phyloP scores from a whole-genome alignment of 83 land plant genomes.

The Isoetes engelmannii region DNA sequence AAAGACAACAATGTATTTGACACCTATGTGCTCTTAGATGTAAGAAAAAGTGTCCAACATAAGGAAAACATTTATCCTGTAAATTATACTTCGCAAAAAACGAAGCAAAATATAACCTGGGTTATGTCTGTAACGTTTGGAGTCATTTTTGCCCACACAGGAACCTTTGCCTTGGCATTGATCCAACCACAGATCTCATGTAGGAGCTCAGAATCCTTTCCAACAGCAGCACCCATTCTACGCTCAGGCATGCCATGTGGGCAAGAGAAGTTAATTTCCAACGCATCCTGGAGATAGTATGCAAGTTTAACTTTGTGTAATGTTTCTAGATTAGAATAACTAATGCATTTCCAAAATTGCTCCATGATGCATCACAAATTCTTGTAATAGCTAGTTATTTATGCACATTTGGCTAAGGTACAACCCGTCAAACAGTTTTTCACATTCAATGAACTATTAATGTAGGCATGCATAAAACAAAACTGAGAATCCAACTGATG shows the following conservation, averaged over 20 bases:
- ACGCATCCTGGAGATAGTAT: conserved; percentile 59
- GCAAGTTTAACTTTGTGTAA: too few species aligned
- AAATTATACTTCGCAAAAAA: neutral
- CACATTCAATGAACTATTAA: too few species aligned
- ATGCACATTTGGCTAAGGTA: too few species aligned
- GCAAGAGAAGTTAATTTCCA: conserved; percentile 95
- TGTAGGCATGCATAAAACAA: too few species aligned
- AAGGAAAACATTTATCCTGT: too few species aligned
- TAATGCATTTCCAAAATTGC: neutral
- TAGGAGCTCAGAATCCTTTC: conserved; percentile 83
- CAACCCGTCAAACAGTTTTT: too few species aligned
- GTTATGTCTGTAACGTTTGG: conserved; percentile 96
- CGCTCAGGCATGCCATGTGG: conserved; percentile 99
- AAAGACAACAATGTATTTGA: too few species aligned
- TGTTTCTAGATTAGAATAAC: too few species aligned
- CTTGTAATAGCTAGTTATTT: neutral
- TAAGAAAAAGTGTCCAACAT: too few species aligned
- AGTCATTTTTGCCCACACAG: conserved; percentile 99
- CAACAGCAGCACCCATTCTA: conserved; percentile 99
- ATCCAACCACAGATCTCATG: conserved; percentile 95
- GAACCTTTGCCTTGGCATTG: conserved; percentile 89
- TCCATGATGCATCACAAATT: neutral
- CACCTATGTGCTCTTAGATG: too few species aligned
- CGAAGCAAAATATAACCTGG: conserved; percentile 37
- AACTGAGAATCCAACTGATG: too few species aligned